Conservation (phyloP, 75 land plant species). For the Azolla pinnata region DNA sequence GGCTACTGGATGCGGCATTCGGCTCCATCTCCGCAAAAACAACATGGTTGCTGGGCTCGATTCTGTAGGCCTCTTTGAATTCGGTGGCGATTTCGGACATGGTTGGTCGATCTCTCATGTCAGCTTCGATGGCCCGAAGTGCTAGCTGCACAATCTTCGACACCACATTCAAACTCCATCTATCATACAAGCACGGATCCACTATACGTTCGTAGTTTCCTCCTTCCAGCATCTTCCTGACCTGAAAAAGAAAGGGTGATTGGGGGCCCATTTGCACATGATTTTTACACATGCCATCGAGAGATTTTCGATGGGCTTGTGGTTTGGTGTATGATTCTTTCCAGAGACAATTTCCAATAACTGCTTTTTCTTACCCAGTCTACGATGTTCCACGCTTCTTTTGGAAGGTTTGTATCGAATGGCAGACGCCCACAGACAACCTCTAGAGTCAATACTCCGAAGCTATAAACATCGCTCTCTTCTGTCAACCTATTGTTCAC, state of each 20-base stretch:
- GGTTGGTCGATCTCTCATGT: background rate
- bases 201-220: background rate
- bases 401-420: slow-evolving; percentile 10
- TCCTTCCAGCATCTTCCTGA: background rate
- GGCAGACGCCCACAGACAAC: slow-evolving; percentile 45
- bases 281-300: too few species aligned
- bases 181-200: background rate
- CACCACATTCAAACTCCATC: background rate
- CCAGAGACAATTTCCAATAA: too few species aligned
- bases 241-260: too few species aligned
- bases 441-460: slow-evolving; percentile 41
- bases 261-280: too few species aligned
- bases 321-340: too few species aligned
- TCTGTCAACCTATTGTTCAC: slow-evolving; percentile 6
- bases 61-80: background rate
- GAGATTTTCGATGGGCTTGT: too few species aligned
- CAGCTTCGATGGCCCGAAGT: background rate
- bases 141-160: background rate
- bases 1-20: too few species aligned
- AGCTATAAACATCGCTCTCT: slow-evolving; percentile 40
- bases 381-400: background rate
- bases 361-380: background rate
- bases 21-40: background rate
- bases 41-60: background rate
- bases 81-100: background rate